phyloP scores from a whole-genome alignment of 345 rosid genomes.

The Bruguiera gymnorhiza region DNA sequence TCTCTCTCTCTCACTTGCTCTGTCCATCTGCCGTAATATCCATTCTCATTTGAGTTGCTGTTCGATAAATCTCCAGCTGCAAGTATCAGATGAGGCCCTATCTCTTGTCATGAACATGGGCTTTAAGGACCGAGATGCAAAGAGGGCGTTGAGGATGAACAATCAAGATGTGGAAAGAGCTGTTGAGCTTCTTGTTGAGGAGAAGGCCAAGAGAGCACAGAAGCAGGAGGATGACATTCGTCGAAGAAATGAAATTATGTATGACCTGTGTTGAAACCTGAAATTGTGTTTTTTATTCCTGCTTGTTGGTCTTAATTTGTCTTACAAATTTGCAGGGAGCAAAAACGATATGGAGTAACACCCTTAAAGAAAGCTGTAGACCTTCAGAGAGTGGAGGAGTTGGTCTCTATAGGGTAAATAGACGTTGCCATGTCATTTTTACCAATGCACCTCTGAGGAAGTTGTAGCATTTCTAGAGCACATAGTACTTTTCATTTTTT shows the following conservation, averaged over 20 bases:
- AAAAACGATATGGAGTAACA: constrained; percentile 76
- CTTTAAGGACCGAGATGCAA: constrained; percentile 65
- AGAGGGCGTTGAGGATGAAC: constrained; percentile 77
- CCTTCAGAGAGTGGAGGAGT: constrained; percentile 55
- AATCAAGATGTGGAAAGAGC: constrained; percentile 74
- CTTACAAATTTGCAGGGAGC: constrained; percentile 58
- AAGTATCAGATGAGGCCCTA: constrained; percentile 74
- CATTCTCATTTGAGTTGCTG: too few species aligned
- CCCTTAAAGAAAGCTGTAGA: constrained; percentile 77
- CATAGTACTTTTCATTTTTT: background rate
- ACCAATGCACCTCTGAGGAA: background rate
- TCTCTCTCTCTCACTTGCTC: background rate
- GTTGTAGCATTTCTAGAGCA: background rate
- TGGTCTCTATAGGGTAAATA: constrained; percentile 75
- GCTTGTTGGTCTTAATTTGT: constrained; percentile 5
- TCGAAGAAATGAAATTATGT: constrained; percentile 59
- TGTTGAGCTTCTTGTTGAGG: constrained; percentile 72
- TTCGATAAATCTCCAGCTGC: constrained; percentile 44
- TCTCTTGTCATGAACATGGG: constrained; percentile 86
- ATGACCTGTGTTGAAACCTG: background rate
- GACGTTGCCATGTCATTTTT: background rate
- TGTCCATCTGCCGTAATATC: background rate
- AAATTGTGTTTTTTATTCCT: background rate
- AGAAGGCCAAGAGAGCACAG: constrained; percentile 53
- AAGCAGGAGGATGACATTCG: constrained; percentile 48